Conservation (phyloP, 805 yeast species). For the Candida michaelii region DNA sequence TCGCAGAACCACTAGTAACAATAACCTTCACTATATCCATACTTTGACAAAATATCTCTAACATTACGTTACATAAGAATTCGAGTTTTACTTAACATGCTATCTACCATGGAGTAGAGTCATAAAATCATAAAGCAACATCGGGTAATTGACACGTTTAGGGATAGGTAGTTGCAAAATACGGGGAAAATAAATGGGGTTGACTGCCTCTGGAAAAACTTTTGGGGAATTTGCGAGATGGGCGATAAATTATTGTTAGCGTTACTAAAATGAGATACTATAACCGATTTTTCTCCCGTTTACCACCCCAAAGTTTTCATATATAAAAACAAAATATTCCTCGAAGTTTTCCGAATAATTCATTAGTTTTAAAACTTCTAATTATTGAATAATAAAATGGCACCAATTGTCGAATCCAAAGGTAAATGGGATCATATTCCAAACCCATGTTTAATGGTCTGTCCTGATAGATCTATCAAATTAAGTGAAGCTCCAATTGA, state of each 20-base stretch:
- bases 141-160: too few species aligned
- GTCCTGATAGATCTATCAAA: slow-evolving; percentile 13
- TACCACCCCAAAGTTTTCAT: background rate
- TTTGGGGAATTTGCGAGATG: slow-evolving; percentile 5
- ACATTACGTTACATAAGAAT: too few species aligned
- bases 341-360: too few species aligned
- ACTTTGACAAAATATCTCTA: too few species aligned
- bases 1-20: too few species aligned
- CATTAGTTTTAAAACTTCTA: background rate
- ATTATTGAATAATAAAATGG: slow-evolving; percentile 8
- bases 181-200: background rate
- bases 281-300: slow-evolving; percentile 8
- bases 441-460: slow-evolving; percentile 19
- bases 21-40: too few species aligned
- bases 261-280: background rate
- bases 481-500: slow-evolving; percentile 15
- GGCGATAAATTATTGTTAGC: background rate
- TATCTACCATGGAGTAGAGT: too few species aligned
- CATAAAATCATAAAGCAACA: too few species aligned
- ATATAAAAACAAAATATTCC: slow-evolving; percentile 3
- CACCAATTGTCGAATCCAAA: slow-evolving; percentile 17
- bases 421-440: slow-evolving; percentile 18
- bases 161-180: too few species aligned
- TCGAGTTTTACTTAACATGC: too few species aligned
- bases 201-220: slow-evolving; percentile 1